A percentile compares a stretch with the other conserved stretches of the same genome.
Conservation (phyloP, 1,284 basidiomycete species). For the Trichosporon sp. region DNA sequence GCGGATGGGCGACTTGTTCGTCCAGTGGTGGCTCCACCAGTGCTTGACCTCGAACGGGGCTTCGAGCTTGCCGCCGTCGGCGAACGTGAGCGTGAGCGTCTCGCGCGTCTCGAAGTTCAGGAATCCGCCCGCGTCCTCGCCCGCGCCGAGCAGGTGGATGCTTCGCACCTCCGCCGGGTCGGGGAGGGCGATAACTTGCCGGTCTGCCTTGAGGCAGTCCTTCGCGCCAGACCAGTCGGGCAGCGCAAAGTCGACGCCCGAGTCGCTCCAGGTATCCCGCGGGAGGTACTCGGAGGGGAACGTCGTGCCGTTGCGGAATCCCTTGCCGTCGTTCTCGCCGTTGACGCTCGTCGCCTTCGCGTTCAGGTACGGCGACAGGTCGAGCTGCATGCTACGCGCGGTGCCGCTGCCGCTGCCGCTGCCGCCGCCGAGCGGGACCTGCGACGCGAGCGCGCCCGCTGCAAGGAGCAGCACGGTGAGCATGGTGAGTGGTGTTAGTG, state of each 20-base stretch:
- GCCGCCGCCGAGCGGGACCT: neutral
- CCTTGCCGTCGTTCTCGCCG: slow-evolving; percentile 9
- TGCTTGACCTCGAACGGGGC: slow-evolving; percentile 18
- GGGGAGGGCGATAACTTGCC: slow-evolving; percentile 3
- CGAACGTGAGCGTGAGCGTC: slow-evolving; percentile 10
- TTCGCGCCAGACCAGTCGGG: neutral
- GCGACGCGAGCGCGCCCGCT: neutral
- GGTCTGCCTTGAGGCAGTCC: slow-evolving; percentile 11
- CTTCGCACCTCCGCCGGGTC: neutral
- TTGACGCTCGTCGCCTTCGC: slow-evolving; percentile 11
- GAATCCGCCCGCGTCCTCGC: slow-evolving; percentile 19
- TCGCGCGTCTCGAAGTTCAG: slow-evolving; percentile 14
- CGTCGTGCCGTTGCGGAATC: slow-evolving; percentile 14
- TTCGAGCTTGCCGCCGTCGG: neutral
- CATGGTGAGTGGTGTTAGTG: neutral
- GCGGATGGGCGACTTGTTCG: slow-evolving; percentile 18
- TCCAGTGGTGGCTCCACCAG: slow-evolving; percentile 22
- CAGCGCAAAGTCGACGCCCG: slow-evolving; percentile 13
- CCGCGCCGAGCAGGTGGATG: slow-evolving; percentile 15
- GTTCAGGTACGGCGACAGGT: slow-evolving; percentile 11
- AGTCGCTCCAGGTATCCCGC: slow-evolving; percentile 4
- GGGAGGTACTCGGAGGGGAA: slow-evolving; percentile 15
- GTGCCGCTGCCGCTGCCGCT: neutral
- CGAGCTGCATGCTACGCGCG: slow-evolving; percentile 24
- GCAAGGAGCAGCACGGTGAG: neutral